phyloP scores from a whole-genome alignment of 805 yeast species.

The Saturnispora hagleri region DNA sequence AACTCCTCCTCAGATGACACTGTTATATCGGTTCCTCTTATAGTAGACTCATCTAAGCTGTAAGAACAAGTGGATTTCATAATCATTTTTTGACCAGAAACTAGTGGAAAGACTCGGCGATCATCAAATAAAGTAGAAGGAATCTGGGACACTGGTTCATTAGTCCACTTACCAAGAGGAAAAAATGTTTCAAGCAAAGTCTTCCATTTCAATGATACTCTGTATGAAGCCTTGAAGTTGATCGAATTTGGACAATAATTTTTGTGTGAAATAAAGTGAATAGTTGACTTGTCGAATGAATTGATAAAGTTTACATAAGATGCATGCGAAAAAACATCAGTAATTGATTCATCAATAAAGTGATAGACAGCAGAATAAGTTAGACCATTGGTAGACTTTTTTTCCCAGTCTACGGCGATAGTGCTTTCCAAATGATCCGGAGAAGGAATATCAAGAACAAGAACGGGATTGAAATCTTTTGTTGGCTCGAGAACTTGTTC shows the following conservation, averaged over 20 bases:
- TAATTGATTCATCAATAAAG: conserved; percentile 50
- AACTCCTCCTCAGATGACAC: conserved; percentile 19
- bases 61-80: conserved; percentile 15
- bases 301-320: conserved; percentile 43
- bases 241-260: conserved; percentile 51
- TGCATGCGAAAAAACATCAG: conserved; percentile 32
- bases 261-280: conserved; percentile 71
- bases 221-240: conserved; percentile 47
- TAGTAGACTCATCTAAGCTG: conserved; percentile 4
- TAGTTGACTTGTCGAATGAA: conserved; percentile 40
- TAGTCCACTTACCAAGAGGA: conserved; percentile 32
- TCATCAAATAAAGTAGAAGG: conserved; percentile 16
- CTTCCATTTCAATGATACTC: conserved; percentile 47
- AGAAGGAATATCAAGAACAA: conserved; percentile 69
- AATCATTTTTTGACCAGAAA: conserved; percentile 22
- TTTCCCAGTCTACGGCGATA: conserved; percentile 19
- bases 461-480: conserved; percentile 46
- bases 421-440: conserved; percentile 32
- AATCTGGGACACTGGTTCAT: conserved; percentile 19
- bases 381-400: conserved; percentile 1
- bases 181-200: conserved; percentile 37
- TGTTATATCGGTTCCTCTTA: background rate
- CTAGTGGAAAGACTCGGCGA: conserved; percentile 21
- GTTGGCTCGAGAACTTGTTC: conserved; percentile 64
- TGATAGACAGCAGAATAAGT: conserved; percentile 54